Evolutionary conservation across 2,329 filamentous ascomycete genomes (phyloP), one percentile per base, ranked within the genome.

Genomic region (Clonostachys rhizophaga): DNA sequence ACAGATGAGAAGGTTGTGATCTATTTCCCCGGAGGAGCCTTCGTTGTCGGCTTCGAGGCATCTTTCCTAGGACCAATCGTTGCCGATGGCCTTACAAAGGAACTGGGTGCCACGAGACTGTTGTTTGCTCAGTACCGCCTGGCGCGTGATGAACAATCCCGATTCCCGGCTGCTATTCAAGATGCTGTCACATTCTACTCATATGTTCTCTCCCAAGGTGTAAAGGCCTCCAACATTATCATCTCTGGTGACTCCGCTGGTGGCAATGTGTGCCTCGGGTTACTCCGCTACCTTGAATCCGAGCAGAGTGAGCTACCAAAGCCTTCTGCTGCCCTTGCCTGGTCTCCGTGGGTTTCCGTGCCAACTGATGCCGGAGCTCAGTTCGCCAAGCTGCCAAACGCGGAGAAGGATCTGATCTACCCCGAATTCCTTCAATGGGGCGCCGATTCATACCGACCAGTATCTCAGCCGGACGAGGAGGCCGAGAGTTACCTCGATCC

Each of bases 261-360:
- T 30, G 24, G 24, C 4, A 30, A 30, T 30, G 24, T 30, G 24
- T 30, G 24, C 24, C 44, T 64, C 18, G 59, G 48, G 4, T 48
- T 65, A 24, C 50, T 63, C 11, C 57, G 61, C 6, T 65, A 63
- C 44, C 54, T 63, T 36, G 46, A 44, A 17, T 30, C 24, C 24
- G 8, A 20, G 41, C 13, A 34, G 39, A 6, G 37, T 50, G 24
- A 30, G 24, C 24, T 30, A 10, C 45, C 45, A 8, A 30, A 13
- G 33, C 45, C 45, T 3, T 10, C 14, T 6, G 40, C 18, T 13
- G 40, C 34, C 8, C 40, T 47, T 14, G 40, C 43, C 18, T 47
- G 40, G 40, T 47, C 45, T 6, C 45, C 45, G 5, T 47, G 45
- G 45, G 39, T 34, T 7, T 40, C 42, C n/a, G 9, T 43, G 30